A percentile compares a stretch with the other conserved stretches of the same genome.
Evolutionary conservation across 2,329 filamentous ascomycete genomes (phyloP).

Genomic region (Phaeosphaeria sp.): DNA sequence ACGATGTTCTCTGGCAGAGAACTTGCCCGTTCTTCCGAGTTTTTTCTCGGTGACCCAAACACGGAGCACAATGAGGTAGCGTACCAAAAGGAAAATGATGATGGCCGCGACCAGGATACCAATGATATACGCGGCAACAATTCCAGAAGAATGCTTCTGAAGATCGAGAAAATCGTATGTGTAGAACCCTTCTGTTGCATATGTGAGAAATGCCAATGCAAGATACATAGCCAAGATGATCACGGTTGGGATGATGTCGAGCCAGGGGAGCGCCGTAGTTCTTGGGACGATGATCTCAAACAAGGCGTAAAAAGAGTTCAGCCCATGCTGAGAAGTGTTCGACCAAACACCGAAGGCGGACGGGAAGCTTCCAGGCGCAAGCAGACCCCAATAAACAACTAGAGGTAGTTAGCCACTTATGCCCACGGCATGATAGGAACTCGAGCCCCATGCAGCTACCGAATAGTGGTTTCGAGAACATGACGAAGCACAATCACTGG

Average conservation of each 20-base stretch:
- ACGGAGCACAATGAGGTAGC: constrained; percentile 48
- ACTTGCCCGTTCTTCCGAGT: constrained; percentile 50
- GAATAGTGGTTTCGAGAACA: background rate
- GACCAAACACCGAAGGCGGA: constrained; percentile 54
- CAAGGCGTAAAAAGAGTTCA: constrained; percentile 78
- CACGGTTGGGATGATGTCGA: constrained; percentile 72
- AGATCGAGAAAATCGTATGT: constrained; percentile 79
- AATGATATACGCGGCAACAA: constrained; percentile 70
- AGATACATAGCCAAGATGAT: constrained; percentile 77
- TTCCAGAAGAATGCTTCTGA: constrained; percentile 54
- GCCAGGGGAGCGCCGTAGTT: constrained; percentile 67
- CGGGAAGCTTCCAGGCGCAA: constrained; percentile 43
- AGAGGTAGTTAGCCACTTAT: constrained; percentile 8
- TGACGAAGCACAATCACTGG: background rate
- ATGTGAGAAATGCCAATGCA: constrained; percentile 75
- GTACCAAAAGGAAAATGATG: constrained; percentile 52
- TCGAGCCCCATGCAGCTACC: background rate
- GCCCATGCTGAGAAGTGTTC: constrained; percentile 75
- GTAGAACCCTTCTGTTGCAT: constrained; percentile 74
- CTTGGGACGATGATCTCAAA: constrained; percentile 76
- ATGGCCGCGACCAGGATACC: constrained; percentile 50
- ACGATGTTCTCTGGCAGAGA: constrained; percentile 18
- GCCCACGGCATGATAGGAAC: background rate
- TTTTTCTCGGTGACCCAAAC: constrained; percentile 55
- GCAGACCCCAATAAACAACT: constrained; percentile 54